These are phyloP conservation scores for Fraxinus xanthoxyloides DNA, from an alignment of 305 asterid species.

Conservation along the genomic window DNA sequence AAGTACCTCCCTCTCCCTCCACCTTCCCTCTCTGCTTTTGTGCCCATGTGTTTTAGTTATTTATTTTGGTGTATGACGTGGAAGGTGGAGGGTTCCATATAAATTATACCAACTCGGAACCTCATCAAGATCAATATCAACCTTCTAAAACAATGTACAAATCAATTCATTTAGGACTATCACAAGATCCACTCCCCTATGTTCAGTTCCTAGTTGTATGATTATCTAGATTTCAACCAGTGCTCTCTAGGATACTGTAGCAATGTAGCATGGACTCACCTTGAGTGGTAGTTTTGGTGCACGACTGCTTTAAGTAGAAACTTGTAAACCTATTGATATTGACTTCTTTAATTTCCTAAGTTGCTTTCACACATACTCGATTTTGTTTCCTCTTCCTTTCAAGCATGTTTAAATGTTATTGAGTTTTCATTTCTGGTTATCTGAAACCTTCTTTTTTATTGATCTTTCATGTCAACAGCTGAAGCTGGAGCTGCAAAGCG, in stretches of 20 bases:
- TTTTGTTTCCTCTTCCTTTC: constrained; percentile 7
- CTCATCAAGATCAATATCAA: neutral
- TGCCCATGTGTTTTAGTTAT: neutral
- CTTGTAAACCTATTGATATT: neutral
- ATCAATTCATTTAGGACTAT: neutral
- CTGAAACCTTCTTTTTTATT: neutral
- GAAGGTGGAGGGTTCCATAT: neutral
- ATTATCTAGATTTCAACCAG: neutral
- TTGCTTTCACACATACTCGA: neutral
- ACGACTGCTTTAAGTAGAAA: neutral
- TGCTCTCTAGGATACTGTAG: neutral
- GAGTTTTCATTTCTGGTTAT: constrained; percentile 11
- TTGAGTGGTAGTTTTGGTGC: neutral
- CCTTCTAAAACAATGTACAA: neutral
- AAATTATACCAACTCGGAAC: neutral
- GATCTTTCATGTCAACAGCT: constrained; percentile 25
- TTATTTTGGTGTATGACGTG: neutral
- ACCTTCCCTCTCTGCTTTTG: neutral
- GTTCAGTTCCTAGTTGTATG: neutral
- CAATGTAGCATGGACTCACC: neutral
- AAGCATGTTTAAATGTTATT: constrained; percentile 25
- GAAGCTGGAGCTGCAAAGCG: constrained; percentile 15
- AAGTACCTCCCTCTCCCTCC: neutral
- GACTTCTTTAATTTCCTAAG: neutral
- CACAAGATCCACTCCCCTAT: neutral